Evolutionary conservation across 495 filamentous ascomycete species (phyloP), one percentile per base, ranked within the genome.

Genomic region (Hyaloscypha finlandica): DNA sequence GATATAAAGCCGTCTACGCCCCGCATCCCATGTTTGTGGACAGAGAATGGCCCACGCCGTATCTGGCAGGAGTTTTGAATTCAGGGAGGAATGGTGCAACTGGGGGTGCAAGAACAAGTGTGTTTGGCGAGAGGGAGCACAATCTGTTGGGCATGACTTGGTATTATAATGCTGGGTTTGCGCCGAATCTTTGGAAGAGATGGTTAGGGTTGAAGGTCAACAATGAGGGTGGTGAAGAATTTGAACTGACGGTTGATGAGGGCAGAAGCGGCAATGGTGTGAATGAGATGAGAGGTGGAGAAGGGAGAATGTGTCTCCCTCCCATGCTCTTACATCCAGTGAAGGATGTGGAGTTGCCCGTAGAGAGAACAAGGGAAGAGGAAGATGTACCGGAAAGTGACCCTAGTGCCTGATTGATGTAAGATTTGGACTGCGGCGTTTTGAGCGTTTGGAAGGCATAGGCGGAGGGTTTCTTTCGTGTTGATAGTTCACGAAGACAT

Each of bases 1-100:
- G 95, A 12, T 87, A 92, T 81, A 99, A 99, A 78, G 95, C 92
- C 55, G 95, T 99, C 29, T 97, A 89, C 72, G 92, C 89, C 14
- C 95, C 95, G 2, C 95, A 99, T 74, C 92, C 94, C 0, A 83
- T 96, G 45, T 97, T 90, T 74, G 85, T 99, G 29, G 95, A 99
- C 75, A 90, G 95, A 54, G 82, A 85, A 59, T 99, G 95, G 95
- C 95, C 95, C 8, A 82, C 84, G 3, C 80, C 84, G 35, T 92
- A 94, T 71, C 85, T 97, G 30, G 91, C 93, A 16, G 84, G 84
- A 11, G 89, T 91, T 8, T 90, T 97, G 78, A 97, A 97, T 72
- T 91, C 84, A 31, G 94, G 94, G 32, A 82, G 85, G 19, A 93
- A 97, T 73, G 92, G 92, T 35, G 91, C 91, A 0, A 85, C 85